Evolutionary conservation across 2,329 filamentous ascomycete species (phyloP), one percentile per base, ranked within the genome.

Genomic region (Beauveria asiatica): DNA sequence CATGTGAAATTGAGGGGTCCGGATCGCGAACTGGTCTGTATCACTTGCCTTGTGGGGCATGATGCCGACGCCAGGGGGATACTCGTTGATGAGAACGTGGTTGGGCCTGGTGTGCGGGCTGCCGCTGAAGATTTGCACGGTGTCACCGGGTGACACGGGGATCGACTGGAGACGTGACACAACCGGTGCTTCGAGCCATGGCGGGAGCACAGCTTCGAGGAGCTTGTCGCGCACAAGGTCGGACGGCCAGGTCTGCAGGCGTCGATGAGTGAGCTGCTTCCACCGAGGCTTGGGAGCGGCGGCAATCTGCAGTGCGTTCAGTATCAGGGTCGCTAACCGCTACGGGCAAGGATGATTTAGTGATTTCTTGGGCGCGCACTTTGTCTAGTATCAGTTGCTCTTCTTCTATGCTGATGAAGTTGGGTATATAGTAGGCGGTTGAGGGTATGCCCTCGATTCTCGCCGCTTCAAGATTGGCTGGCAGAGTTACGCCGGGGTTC

Each of bases 81-180:
- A 99, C 72, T 97, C 92, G 69, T 99, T 99, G 66, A 97, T 85
- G 42, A 97, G 79, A 50, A 96, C 90, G 74, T 97, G 94, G 67
- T 97, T 99, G 3, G 93, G 90, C 4, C 78, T 79, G 19, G 77
- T 67, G 69, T 97, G 92, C 5, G 90, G 89, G 55, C 92, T 90
- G 21, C 78, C 70, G 19, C 73, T 70, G 66, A 87, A 87, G 7
- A 87, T 71, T 66, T 82, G 74, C 3, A 17, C 16, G 13, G 57
- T 50, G 45, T 50, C 49, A n/a, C 61, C 52, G 21, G 19, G 59
- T 57, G 73, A 74, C 10, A 77, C 61, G 23, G 76, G 76, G 39
- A 83, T 73, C n/a, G 81, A 79, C 23, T 77, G 71, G 4, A 87
- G 68, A 54, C 84, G 87, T 3, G 83, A 73, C 55, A 94, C 74